Evolutionary conservation across 805 yeast genomes (phyloP).

Genomic region (Komagataella pseudopastoris): DNA sequence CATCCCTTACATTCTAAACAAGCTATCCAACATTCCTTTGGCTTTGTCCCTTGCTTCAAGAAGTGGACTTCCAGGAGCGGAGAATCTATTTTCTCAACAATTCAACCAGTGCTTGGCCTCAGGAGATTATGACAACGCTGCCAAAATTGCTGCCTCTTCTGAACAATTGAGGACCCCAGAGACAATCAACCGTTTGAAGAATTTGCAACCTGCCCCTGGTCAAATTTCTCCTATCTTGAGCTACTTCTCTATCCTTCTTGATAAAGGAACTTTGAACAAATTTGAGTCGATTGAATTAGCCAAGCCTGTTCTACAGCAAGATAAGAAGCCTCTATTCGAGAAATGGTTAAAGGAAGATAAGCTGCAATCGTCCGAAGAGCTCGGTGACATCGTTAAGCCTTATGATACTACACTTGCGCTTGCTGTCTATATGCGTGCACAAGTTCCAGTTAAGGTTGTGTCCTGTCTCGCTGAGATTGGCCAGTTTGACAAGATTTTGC

Average conservation of each 20-base stretch:
- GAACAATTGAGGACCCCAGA: slow-evolving; percentile 88
- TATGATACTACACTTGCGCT: slow-evolving; percentile 76
- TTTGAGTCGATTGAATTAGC: slow-evolving; percentile 92
- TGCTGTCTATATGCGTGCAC: slow-evolving; percentile 79
- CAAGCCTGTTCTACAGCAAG: slow-evolving; percentile 89
- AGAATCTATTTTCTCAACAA: slow-evolving; percentile 78
- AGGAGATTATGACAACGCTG: slow-evolving; percentile 87
- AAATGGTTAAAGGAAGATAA: slow-evolving; percentile 96
- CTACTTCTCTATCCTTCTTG: slow-evolving; percentile 82
- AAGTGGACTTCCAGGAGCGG: slow-evolving; percentile 97
- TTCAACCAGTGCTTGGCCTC: slow-evolving; percentile 72
- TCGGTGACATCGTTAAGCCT: slow-evolving; percentile 92
- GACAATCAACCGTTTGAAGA: slow-evolving; percentile 85
- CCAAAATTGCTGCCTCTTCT: slow-evolving; percentile 92
- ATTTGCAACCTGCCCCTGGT: slow-evolving; percentile 85
- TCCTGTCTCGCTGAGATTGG: slow-evolving; percentile 89
- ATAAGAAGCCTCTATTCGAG: slow-evolving; percentile 84
- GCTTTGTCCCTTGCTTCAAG: slow-evolving; percentile 86
- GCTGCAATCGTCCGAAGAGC: slow-evolving; percentile 87
- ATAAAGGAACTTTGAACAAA: slow-evolving; percentile 84
- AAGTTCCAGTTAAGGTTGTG: slow-evolving; percentile 79
- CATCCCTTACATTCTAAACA: slow-evolving; percentile 79
- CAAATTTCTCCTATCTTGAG: slow-evolving; percentile 89
- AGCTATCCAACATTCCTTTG: slow-evolving; percentile 72
- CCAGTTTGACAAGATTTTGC: slow-evolving; percentile 89